A percentile compares a stretch with the other conserved stretches of the same genome.
phyloP scores from a whole-genome alignment of 2,329 filamentous ascomycete genomes.

The Ceratocystiopsis brevicomis region DNA sequence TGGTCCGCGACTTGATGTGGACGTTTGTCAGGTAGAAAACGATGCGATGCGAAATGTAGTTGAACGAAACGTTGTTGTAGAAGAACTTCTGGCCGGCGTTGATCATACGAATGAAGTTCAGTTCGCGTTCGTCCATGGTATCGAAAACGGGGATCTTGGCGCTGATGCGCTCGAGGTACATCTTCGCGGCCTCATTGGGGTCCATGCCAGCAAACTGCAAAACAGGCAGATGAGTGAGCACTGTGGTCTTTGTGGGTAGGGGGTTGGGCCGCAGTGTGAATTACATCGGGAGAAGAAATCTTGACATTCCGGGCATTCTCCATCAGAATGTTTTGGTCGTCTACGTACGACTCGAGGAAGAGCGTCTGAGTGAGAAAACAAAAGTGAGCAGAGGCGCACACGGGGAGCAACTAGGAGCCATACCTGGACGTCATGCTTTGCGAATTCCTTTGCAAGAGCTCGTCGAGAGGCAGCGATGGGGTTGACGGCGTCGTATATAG shows the following conservation, averaged over 20 bases:
- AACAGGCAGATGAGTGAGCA: conserved; percentile 4
- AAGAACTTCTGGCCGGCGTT: conserved; percentile 86
- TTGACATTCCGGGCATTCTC: conserved; percentile 97
- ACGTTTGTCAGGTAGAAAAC: conserved; percentile 97
- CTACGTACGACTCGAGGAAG: conserved; percentile 91
- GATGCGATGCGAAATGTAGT: conserved; percentile 89
- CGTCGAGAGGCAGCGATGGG: conserved; percentile 65
- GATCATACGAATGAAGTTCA: conserved; percentile 99
- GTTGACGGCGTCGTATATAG: conserved; percentile 97
- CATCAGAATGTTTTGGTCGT: conserved; percentile 80
- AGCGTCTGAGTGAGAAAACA: conserved; percentile 43
- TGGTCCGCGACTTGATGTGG: conserved; percentile 87
- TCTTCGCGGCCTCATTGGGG: conserved; percentile 74
- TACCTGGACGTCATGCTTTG: conserved; percentile 84
- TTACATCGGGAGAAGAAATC: conserved; percentile 85
- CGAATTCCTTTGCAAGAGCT: conserved; percentile 82
- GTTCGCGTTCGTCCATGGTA: conserved; percentile 81
- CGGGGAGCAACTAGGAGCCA: neutral
- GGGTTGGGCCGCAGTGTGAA: conserved; percentile 10
- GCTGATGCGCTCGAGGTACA: conserved; percentile 79
- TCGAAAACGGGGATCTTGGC: conserved; percentile 91
- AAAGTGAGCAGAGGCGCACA: too few species aligned
- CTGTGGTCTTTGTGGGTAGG: neutral
- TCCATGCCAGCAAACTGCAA: conserved; percentile 71
- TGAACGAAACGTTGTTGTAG: conserved; percentile 94